Base-by-base conservation (phyloP, 495 filamentous ascomycete species). In the Penicillium alfredii region DNA sequence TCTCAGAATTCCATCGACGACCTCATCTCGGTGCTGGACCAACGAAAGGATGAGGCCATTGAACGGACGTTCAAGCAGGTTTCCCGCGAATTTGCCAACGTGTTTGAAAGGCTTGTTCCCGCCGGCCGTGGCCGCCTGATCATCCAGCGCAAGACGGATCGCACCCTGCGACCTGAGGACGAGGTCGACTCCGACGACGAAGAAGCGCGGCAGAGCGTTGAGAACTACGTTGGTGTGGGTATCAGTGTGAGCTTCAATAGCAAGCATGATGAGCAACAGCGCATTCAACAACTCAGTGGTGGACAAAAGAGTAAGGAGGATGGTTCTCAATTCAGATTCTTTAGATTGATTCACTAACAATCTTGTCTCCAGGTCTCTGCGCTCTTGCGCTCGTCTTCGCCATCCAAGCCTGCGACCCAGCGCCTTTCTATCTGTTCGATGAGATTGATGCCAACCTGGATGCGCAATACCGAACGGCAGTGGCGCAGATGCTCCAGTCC, bases 391-490 rank as follows among this genome's bases (percentile, higher is more conserved):
- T 99, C 31, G 87, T 99, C 44, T 97, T 99, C 57, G 92, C 92
- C n/a, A 94, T 99, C 59, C 92, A 99, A 53, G 84, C 88, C 46
- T 94, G 92, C 51, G 92, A 97, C 50, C 92, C 93, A 4, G 90
- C 89, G 11, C 92, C 92, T 8, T 97, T 99, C 68, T 95, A 97
- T 63, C 86, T 99, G 44, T 99, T 99, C 45, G 92, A 99, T 57
- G 92, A 99, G 66, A 94, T 99, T 53, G 92, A 99, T 59, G 92
- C 92, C 55, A 97, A 97, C 57, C 76, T 99, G 13, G 92, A 99
- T 61, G 88, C 89, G 6, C 92, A 96, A 64, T 98, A 98, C 68
- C 79, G 92, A 23, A 94, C 89, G 3, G 89, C 90, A 1, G 89
- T 95, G 14, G 92, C 92, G 4, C 72, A 82, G 43, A 86, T 96